phyloP scores from a whole-genome alignment of 305 asterid species.

The Nicotiana rustica region DNA sequence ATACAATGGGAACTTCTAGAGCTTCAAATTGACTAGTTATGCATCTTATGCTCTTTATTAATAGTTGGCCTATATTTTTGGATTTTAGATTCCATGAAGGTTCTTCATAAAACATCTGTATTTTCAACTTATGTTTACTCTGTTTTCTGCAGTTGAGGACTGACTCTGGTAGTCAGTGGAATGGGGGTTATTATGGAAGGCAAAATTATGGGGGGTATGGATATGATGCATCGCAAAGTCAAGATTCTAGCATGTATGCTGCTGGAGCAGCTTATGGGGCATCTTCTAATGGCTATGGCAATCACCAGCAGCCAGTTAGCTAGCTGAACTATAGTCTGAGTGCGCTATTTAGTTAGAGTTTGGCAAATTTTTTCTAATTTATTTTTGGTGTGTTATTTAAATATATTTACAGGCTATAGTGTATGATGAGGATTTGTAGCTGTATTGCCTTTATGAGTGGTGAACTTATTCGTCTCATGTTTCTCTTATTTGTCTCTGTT shows the following conservation, averaged over 20 bases:
- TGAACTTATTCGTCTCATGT: background rate
- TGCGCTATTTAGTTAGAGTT: conserved; percentile 26
- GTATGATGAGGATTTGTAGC: conserved; percentile 12
- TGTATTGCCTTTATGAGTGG: conserved; percentile 7
- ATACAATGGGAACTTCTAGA: conserved; percentile 1
- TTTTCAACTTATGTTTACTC: conserved; percentile 31
- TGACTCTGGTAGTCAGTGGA: conserved; percentile 54
- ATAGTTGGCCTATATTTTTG: conserved; percentile 3
- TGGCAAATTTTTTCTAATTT: background rate
- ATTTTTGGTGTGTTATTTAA: too few species aligned
- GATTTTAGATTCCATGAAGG: conserved; percentile 1
- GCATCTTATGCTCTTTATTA: background rate
- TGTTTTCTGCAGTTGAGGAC: background rate
- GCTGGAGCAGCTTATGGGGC: conserved; percentile 60
- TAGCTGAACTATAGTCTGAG: conserved; percentile 14
- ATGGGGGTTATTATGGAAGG: conserved; percentile 65
- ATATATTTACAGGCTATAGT: background rate
- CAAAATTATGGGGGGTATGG: conserved; percentile 73
- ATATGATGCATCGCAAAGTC: conserved; percentile 45
- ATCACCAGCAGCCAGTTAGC: conserved; percentile 59
- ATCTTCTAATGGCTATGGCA: conserved; percentile 62
- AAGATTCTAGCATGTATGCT: conserved; percentile 42
- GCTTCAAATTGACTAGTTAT: conserved; percentile 6
- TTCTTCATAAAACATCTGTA: conserved; percentile 5
- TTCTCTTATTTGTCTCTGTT: background rate